Conservation (phyloP, 2,329 filamentous ascomycete genomes). For the Aureobasidium lini region DNA sequence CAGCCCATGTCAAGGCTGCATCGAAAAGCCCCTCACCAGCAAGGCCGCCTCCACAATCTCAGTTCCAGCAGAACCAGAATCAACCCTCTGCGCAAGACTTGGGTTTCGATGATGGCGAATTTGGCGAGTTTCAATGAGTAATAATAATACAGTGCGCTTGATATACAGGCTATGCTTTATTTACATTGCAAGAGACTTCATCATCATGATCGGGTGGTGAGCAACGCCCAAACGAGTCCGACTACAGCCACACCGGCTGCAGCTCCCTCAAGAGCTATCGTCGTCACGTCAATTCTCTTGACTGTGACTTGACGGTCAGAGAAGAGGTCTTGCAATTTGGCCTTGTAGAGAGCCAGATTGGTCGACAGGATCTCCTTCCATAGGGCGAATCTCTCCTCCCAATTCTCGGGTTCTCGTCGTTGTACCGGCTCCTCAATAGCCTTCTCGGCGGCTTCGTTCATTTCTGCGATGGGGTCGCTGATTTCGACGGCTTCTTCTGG, state of each 20-base stretch:
- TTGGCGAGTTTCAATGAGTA: conserved; percentile 66
- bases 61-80: conserved; percentile 24
- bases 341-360: background rate
- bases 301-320: conserved; percentile 39
- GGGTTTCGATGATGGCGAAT: conserved; percentile 81
- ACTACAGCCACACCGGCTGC: conserved; percentile 33
- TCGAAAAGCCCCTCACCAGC: conserved; percentile 40
- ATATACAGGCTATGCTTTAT: conserved; percentile 12
- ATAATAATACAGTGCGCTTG: conserved; percentile 9
- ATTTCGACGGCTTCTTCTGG: conserved; percentile 21
- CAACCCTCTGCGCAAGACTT: conserved; percentile 49
- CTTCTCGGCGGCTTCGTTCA: background rate
- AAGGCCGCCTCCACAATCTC: background rate
- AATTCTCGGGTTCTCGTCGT: background rate
- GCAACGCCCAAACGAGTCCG: conserved; percentile 28
- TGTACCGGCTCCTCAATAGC: background rate
- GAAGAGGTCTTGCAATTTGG: conserved; percentile 28
- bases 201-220: conserved; percentile 23
- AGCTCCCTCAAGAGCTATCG: conserved; percentile 37
- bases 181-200: conserved; percentile 9
- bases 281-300: conserved; percentile 39
- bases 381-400: conserved; percentile 3
- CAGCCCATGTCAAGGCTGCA: conserved; percentile 49
- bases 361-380: background rate
- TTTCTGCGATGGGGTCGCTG: background rate